Evolutionary conservation across 805 yeast species (phyloP), one percentile per base, ranked within the genome.

Genomic region (Ogataea corticis): DNA sequence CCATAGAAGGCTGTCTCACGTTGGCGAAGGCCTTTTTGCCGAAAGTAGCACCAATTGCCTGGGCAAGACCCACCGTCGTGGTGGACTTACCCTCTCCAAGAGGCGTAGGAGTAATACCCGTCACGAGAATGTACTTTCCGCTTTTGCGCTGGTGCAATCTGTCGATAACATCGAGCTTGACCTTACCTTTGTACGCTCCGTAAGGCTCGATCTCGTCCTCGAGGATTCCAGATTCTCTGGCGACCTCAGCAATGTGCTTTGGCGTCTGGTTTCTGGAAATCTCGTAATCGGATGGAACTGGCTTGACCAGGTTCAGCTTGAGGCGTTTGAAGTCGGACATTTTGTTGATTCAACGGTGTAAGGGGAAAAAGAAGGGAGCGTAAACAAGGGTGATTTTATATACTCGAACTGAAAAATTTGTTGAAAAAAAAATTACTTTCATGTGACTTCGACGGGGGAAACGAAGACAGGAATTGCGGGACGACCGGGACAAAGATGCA

Each of bases 41-140:
- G 58, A 92, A 75, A 60, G 89, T 95, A 19, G 97, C 97, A 49
- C 96, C 96, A 47, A 92, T 72, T 13, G 99, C 96, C 70, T 92
- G 98, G n/a, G 94, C 96, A 50, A 92, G 76, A 34, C 98, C 98
- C 61, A 92, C 85, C 30, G 98, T 91, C 31, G 97, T 92, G 44
- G 99, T 92, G 14, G 95, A 85, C 71, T 92, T 92, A 62, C 99
- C 99, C 73, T 92, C 99, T 53, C 99, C 99, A 46, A 92, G 77
- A 23, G 98, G 98, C 4, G 99, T 92, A 47, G 99, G 98, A 3
- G 99, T 92, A 61, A 92, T 94, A 66, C 99, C 99, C 2, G 97
- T 91, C 44, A 92, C 98, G 46, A 92, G 77, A 31, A 92, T 82
- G 63, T 88, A 92, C 62, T 89, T 82, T 58, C 97, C 99, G 59